Conservation (phyloP, 352 stramenopile genomes). For the Pythium brachiatum region DNA sequence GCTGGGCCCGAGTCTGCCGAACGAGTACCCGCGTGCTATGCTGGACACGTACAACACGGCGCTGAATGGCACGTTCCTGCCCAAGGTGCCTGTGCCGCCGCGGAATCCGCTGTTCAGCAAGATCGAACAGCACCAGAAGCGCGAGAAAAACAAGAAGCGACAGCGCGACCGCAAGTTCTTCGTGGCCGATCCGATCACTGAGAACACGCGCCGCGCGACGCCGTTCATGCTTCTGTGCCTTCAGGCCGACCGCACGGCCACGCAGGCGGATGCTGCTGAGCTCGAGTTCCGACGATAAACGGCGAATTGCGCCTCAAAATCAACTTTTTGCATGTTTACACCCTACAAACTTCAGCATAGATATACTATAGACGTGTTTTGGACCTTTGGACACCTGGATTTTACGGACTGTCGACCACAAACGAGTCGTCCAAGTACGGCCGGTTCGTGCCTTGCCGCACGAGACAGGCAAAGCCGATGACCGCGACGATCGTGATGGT, state of each 20-base stretch:
- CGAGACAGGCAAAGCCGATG: conserved; percentile 53
- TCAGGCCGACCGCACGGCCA: conserved; percentile 23
- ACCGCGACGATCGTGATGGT: conserved; percentile 45
- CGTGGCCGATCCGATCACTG: conserved; percentile 52
- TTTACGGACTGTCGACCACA: conserved; percentile 22
- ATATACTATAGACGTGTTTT: conserved; percentile 11
- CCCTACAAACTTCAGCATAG: conserved; percentile 8
- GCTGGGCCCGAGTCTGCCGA: conserved; percentile 57
- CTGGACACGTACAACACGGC: conserved; percentile 61
- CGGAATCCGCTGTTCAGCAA: conserved; percentile 74
- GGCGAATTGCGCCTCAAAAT: background rate
- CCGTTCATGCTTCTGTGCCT: conserved; percentile 39
- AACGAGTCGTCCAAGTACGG: conserved; percentile 26
- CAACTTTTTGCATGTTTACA: conserved; percentile 3
- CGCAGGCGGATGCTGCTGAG: background rate
- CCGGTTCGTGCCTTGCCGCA: conserved; percentile 35
- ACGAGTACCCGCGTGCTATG: conserved; percentile 60
- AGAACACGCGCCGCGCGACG: conserved; percentile 25
- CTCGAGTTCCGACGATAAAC: conserved; percentile 31
- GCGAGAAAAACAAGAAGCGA: conserved; percentile 53
- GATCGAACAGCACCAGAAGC: conserved; percentile 45
- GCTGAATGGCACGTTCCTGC: conserved; percentile 43
- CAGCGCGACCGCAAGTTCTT: conserved; percentile 68
- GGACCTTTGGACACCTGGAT: background rate
- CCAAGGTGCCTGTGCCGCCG: conserved; percentile 55